Base-by-base conservation (phyloP, 768 basidiomycete species). In the Suillus subluteus region DNA sequence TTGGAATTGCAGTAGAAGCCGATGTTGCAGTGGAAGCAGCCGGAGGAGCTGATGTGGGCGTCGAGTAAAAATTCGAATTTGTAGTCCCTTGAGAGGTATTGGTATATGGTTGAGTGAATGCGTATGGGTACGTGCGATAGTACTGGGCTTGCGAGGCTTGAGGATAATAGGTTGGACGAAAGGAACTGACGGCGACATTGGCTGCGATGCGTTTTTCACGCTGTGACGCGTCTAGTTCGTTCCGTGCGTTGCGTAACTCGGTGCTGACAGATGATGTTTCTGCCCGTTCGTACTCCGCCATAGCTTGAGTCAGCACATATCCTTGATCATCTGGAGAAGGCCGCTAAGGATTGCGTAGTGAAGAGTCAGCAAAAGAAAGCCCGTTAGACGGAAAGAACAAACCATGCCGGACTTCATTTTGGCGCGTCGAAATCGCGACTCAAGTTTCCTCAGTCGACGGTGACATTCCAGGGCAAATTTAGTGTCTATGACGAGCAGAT, bases 401-500 rank as follows among this genome's bases (percentile, higher is more conserved):
- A 90, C 89, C 83, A 85, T 84, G 46, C 86, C 91, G 9, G 82
- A 79, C 64, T 81, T 84, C 52, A 82, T 82, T 72, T 81, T 84
- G 30, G 84, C 78, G 55, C 82, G 83, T 66, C 82, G 79, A 74
- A 92, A 90, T 62, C 90, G 86, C 32, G 83, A 79, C 66, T 86
- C 80, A 4, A 95, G 81, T 26, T 78, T 81, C 67, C 82, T 81
- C 37, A 83, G 82, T 50, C 91, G 84, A 71, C 80, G 83, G 76
- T 85, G 83, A 69, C 90, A 92, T 66, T 87, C 82, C 65, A 94
- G 69, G 2, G 91, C 90, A 73, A 91, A 87, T 69, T 81, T 85
- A 2, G 91, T 92, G 64, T 90, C 92, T 94, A 70, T 32, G 68
- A 54, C 16, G 66, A 44, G n/a, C 65, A 67, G 69, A 63, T 40